Evolutionary conservation across 495 filamentous ascomycete species (phyloP).

Genomic region (Lepidopterella palustris): DNA sequence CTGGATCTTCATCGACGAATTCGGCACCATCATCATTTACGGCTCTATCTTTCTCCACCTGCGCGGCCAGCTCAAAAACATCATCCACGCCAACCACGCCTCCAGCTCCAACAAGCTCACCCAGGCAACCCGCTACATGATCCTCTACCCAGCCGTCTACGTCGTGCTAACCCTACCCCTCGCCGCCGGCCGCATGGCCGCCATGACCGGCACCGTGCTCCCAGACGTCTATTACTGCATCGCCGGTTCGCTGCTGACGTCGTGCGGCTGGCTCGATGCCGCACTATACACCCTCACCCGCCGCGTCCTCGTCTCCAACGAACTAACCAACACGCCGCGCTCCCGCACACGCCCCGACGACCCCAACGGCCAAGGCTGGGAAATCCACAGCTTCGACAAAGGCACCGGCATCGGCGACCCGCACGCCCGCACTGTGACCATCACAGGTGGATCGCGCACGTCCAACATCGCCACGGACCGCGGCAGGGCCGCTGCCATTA

Average conservation of each 20-base stretch:
- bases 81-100: slow-evolving; percentile 28
- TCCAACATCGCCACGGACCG: background rate
- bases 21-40: slow-evolving; percentile 59
- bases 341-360: no score
- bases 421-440: background rate
- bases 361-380: background rate
- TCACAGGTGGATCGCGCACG: background rate
- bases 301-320: slow-evolving; percentile 29
- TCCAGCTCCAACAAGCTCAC: slow-evolving; percentile 23
- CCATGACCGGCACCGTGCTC: slow-evolving; percentile 50
- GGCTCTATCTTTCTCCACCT: slow-evolving; percentile 57
- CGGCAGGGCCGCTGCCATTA: background rate
- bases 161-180: slow-evolving; percentile 65
- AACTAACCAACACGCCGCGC: background rate
- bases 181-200: slow-evolving; percentile 60
- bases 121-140: slow-evolving; percentile 57
- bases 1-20: slow-evolving; percentile 69
- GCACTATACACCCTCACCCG: slow-evolving; percentile 67
- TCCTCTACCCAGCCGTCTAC: slow-evolving; percentile 71
- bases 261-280: slow-evolving; percentile 68
- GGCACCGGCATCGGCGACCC: background rate
- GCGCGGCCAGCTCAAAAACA: slow-evolving; percentile 37
- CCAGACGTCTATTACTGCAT: slow-evolving; percentile 57
- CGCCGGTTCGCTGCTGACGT: slow-evolving; percentile 66
- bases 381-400: background rate